Evolutionary conservation across 306 rosid genomes (phyloP).

Genomic region (Castanea mollissima): DNA sequence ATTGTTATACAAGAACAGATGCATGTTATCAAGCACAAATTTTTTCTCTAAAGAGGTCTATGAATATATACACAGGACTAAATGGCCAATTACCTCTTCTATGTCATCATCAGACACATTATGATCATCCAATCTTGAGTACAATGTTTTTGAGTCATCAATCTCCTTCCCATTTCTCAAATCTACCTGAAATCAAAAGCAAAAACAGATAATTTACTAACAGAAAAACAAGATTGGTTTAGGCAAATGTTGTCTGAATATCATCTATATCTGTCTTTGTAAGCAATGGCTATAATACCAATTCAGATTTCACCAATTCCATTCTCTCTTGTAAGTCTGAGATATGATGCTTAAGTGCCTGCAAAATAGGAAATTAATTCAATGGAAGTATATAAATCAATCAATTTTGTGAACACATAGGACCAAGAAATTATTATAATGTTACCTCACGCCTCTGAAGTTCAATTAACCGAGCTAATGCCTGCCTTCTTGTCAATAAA

Average conservation of each 20-base stretch:
- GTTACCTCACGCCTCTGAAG: slow-evolving; percentile 87
- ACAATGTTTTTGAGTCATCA: slow-evolving; percentile 28
- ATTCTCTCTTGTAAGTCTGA: slow-evolving; percentile 64
- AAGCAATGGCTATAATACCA: slow-evolving; percentile 37
- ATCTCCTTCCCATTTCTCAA: slow-evolving; percentile 42
- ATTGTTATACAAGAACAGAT: too few species aligned
- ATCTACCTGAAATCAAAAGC: slow-evolving; percentile 58
- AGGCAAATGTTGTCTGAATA: neutral
- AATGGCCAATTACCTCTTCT: slow-evolving; percentile 42
- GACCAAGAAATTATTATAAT: slow-evolving; percentile 6
- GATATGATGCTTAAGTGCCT: slow-evolving; percentile 82
- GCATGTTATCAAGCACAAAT: too few species aligned
- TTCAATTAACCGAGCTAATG: slow-evolving; percentile 78
- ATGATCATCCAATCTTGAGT: slow-evolving; percentile 26
- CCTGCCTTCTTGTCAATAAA: slow-evolving; percentile 72
- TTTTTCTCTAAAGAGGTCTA: too few species aligned
- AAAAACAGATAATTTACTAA: slow-evolving; percentile 8
- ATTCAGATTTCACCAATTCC: slow-evolving; percentile 67
- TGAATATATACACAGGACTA: neutral
- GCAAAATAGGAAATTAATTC: slow-evolving; percentile 23
- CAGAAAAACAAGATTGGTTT: neutral
- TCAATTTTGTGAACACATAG: neutral
- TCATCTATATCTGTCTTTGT: neutral
- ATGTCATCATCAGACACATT: slow-evolving; percentile 44
- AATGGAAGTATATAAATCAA: slow-evolving; percentile 7